These are phyloP conservation scores for Sugiyamaella xylanicola DNA, from an alignment of 1,139 yeast genomes.

Conservation along the genomic window DNA sequence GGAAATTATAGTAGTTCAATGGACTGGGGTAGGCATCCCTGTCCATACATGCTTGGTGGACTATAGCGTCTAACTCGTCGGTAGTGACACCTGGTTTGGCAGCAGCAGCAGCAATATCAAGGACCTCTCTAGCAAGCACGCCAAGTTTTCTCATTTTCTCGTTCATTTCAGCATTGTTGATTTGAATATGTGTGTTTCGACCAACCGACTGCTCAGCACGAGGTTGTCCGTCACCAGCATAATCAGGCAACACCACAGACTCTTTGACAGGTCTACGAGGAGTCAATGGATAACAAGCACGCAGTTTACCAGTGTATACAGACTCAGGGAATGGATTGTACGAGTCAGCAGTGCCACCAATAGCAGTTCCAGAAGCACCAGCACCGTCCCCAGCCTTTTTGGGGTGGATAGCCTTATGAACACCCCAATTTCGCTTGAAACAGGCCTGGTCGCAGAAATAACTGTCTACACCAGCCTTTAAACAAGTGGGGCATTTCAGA, in stretches of 20 bases:
- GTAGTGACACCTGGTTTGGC: slow-evolving; percentile 89
- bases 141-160: slow-evolving; percentile 74
- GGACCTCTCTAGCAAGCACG: slow-evolving; percentile 77
- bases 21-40: slow-evolving; percentile 96
- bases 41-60: slow-evolving; percentile 85
- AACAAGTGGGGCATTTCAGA: slow-evolving; percentile 89
- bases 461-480: slow-evolving; percentile 64
- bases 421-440: slow-evolving; percentile 73
- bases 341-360: slow-evolving; percentile 41
- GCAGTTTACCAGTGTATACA: slow-evolving; percentile 69
- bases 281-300: slow-evolving; percentile 81
- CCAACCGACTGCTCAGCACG: slow-evolving; percentile 66
- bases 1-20: slow-evolving; percentile 89
- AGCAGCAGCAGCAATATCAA: slow-evolving; percentile 84
- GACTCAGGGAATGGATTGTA: slow-evolving; percentile 88
- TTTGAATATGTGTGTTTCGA: slow-evolving; percentile 64
- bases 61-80: slow-evolving; percentile 84
- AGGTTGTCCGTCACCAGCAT: slow-evolving; percentile 81
- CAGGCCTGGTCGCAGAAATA: slow-evolving; percentile 85
- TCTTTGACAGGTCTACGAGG: slow-evolving; percentile 72
- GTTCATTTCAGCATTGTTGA: slow-evolving; percentile 65
- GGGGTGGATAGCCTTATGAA: slow-evolving; percentile 55
- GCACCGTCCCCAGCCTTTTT: slow-evolving; percentile 40
- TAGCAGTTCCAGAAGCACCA: slow-evolving; percentile 6
- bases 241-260: slow-evolving; percentile 76